phyloP scores from a whole-genome alignment of 805 yeast species.

The Metschnikowia matae region DNA sequence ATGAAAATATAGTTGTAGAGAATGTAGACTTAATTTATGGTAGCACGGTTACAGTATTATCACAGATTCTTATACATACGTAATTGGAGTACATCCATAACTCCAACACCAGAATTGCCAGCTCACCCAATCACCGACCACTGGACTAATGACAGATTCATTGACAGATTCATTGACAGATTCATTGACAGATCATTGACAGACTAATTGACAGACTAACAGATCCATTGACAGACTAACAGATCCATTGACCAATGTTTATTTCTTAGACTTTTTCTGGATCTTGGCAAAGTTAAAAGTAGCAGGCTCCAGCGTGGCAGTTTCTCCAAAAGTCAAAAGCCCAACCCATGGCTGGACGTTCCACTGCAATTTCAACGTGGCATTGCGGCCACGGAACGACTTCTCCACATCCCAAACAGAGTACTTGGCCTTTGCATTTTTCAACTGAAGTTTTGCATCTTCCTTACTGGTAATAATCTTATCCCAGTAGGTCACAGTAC shows the following conservation, averaged over 20 bases:
- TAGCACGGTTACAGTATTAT: no score
- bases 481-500: constrained; percentile 89
- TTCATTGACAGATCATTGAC: no score
- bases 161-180: no score
- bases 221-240: no score
- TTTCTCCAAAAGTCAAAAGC: constrained; percentile 64
- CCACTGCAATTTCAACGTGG: constrained; percentile 74
- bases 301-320: constrained; percentile 19
- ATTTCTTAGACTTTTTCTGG: constrained; percentile 12
- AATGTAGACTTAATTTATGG: no score
- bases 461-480: constrained; percentile 59
- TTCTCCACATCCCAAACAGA: constrained; percentile 82
- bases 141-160: no score
- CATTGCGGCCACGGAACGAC: constrained; percentile 57
- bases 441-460: constrained; percentile 54
- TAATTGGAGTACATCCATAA: no score
- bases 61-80: no score
- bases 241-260: background rate
- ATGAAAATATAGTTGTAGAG: no score
- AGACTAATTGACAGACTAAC: no score
- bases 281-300: constrained; percentile 30
- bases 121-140: no score
- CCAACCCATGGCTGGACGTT: constrained; percentile 92
- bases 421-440: constrained; percentile 63
- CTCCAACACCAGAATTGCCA: no score